Evolutionary conservation across 371 early-diverging fungal species (phyloP).

Genomic region (Parasitella parasitica): DNA sequence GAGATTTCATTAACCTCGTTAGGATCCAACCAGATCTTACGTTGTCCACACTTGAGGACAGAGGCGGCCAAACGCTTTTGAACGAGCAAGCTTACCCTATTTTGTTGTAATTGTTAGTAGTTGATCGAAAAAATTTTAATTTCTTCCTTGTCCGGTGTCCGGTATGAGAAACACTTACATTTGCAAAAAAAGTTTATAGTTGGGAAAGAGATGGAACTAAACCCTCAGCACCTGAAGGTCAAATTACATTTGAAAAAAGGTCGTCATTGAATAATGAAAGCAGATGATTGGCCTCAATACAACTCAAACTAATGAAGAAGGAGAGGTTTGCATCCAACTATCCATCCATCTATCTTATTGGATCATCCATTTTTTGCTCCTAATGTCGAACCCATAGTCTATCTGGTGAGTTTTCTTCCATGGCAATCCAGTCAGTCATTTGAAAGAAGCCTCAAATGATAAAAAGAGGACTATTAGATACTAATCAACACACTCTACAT

Average conservation of each 20-base stretch:
- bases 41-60: conserved; percentile 98
- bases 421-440: no score
- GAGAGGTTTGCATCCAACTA: neutral
- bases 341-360: conserved; percentile 25
- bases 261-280: neutral
- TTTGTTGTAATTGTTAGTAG: no score
- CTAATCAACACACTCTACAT: no score
- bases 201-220: conserved; percentile 1
- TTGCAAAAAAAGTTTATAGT: neutral
- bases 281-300: neutral
- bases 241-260: conserved; percentile 1
- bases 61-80: conserved; percentile 98
- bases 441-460: no score
- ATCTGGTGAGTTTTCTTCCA: no score
- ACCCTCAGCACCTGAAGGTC: neutral
- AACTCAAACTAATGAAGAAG: neutral
- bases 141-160: conserved; percentile 1
- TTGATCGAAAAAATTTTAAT: neutral
- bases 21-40: conserved; percentile 99
- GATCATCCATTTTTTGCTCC: conserved; percentile 4
- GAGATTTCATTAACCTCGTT: conserved; percentile 94
- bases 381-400: no score
- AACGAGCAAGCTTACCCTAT: conserved; percentile 79
- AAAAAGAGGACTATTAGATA: no score
- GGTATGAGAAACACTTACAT: conserved; percentile 1